Percentiles rank a stretch among this genome's conserved stretches.
Conservation (phyloP, 495 filamentous ascomycete species). For the Hypoxylon rickii region DNA sequence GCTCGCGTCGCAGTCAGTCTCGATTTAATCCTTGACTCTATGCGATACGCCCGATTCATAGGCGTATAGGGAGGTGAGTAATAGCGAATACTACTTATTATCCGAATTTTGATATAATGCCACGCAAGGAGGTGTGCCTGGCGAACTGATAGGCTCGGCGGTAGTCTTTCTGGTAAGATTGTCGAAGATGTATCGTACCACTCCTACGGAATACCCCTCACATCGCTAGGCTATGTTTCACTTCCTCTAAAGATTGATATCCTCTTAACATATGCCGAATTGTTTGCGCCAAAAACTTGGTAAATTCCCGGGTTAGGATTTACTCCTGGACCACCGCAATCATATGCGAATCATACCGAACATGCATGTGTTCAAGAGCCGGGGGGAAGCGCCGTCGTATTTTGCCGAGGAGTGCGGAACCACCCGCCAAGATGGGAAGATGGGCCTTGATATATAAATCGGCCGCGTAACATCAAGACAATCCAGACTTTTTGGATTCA, state of each 20-base stretch:
- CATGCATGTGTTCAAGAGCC: constrained; percentile 13
- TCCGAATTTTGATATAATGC: no score
- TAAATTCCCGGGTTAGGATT: background rate
- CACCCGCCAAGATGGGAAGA: constrained; percentile 17
- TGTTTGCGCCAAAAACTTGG: constrained; percentile 1
- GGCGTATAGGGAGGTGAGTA: no score
- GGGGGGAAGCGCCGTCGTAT: constrained; percentile 8
- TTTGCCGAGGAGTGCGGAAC: constrained; percentile 31
- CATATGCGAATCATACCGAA: constrained; percentile 16
- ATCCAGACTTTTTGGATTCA: background rate
- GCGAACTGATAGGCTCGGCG: background rate
- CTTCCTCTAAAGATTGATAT: background rate
- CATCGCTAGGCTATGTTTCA: background rate
- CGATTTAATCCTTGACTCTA: no score
- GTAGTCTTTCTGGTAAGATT: background rate
- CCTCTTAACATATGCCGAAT: background rate
- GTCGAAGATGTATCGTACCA: background rate
- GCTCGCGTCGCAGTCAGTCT: no score
- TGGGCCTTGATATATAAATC: constrained; percentile 9
- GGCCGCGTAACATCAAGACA: background rate
- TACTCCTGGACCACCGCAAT: constrained; percentile 3
- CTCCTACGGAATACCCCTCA: background rate
- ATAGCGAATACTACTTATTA: no score
- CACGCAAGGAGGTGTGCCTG: background rate
- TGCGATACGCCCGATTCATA: no score